phyloP scores from a whole-genome alignment of 2,329 filamentous ascomycete species.

The Epicoccum sorghinum region DNA sequence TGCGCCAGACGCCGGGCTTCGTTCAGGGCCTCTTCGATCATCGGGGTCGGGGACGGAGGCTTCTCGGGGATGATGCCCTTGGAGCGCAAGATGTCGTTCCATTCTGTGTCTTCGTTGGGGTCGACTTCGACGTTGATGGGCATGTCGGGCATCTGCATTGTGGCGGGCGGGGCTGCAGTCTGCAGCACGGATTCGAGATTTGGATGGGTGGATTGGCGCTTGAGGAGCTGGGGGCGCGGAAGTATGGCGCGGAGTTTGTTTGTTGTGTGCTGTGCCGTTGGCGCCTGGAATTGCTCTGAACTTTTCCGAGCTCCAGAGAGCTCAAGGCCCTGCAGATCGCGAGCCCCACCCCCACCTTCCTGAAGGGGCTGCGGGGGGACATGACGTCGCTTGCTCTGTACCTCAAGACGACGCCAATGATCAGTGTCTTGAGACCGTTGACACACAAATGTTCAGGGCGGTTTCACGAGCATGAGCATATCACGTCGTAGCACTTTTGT shows the following conservation, averaged over 20 bases:
- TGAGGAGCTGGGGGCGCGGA: neutral
- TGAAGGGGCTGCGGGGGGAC: constrained; percentile 6
- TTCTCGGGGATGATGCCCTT: constrained; percentile 98
- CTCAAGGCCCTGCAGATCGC: constrained; percentile 23
- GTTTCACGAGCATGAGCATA: too few relatives aligned
- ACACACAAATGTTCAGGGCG: too few relatives aligned
- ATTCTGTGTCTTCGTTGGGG: constrained; percentile 97
- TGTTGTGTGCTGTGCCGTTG: constrained; percentile 9
- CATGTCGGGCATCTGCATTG: constrained; percentile 57
- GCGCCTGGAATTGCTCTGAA: constrained; percentile 9
- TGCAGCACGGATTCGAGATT: neutral
- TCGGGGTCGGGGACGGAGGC: constrained; percentile 89
- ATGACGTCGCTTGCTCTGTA: constrained; percentile 6
- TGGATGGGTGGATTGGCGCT: constrained; percentile 16
- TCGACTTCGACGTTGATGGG: constrained; percentile 83
- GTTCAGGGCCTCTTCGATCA: constrained; percentile 91
- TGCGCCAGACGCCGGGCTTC: constrained; percentile 84
- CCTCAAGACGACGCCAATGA: neutral
- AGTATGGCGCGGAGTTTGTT: too few relatives aligned
- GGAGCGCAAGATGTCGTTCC: constrained; percentile 98
- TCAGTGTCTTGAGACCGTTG: too few relatives aligned
- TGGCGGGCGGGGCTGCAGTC: constrained; percentile 3
- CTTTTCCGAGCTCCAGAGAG: constrained; percentile 21
- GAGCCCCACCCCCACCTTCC: constrained; percentile 31
- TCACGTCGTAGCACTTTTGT: too few relatives aligned